Base-by-base conservation (phyloP, 495 filamentous ascomycete species). In the Lasiosphaeria hispida region DNA sequence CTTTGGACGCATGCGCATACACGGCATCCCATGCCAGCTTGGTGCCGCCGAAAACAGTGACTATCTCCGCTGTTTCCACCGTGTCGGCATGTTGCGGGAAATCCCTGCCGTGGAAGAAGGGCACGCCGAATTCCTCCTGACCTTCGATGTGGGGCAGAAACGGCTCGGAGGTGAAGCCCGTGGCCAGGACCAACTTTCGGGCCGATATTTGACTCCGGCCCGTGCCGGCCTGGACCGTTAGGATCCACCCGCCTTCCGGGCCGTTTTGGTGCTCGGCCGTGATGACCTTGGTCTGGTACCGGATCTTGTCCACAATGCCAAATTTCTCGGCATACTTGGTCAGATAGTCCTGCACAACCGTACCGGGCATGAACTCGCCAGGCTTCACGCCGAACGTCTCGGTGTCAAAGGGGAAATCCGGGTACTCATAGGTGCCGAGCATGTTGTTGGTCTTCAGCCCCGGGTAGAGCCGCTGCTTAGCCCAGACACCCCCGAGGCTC, bases 1-100 rank as follows among this genome's bases (percentile, higher is more conserved):
- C 89, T 1, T 78, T 74, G 0, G 80, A 77, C 1, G 83, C 87
- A 63, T 84, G 87, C 3, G 80, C 76, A 62, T 91, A 91, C 0
- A 84, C 89, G 2, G 83, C 83, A 75, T 95, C 91, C 78, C 83
- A 91, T 1, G 82, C 88, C 4, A 86, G 89, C 67, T 95, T 96
- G 1, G 81, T 84, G 8, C 81, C 86, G 11, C 90, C 88, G 47
- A 90, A 79, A 1, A 95, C 79, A 0, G 81, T 80, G 4, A 90
- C 79, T 0, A 62, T 67, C 14, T 69, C 68, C 18, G 61, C 65
- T 1, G 74, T 69, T 6, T 66, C 58, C 35, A 72, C 15, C 14
- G 70, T 72, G 38, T 59, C 69, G 0, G 54, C 59, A 44, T 75
- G 60, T 44, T 68, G 45, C 6, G 48, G 48, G 15, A 89, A 80